A percentile compares a stretch with the other conserved stretches of the same genome.
Conservation (phyloP, 805 yeast genomes). For the Ogataea saltuana region DNA sequence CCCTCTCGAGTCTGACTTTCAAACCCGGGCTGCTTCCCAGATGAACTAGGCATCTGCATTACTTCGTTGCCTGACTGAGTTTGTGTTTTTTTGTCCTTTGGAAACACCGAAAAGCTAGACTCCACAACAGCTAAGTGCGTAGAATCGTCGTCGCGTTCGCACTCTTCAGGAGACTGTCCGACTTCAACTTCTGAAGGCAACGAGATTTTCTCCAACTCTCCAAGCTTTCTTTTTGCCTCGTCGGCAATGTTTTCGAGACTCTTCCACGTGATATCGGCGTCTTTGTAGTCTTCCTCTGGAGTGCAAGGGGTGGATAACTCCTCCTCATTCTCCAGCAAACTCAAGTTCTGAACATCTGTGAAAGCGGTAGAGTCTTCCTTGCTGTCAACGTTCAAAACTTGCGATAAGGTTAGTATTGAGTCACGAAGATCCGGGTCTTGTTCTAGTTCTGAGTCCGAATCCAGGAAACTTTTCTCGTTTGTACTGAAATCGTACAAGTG, state of each 20-base stretch:
- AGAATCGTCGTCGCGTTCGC: neutral
- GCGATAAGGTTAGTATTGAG: conserved; percentile 21
- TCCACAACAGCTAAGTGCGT: neutral
- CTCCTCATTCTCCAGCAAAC: neutral
- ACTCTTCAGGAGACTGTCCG: neutral
- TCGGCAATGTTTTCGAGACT: conserved; percentile 4
- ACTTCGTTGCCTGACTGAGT: neutral
- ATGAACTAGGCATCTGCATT: conserved; percentile 1
- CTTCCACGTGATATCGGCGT: conserved; percentile 11
- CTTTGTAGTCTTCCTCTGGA: conserved; percentile 18
- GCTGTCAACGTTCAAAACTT: conserved; percentile 13
- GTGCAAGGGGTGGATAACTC: conserved; percentile 18
- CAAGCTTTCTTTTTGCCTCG: conserved; percentile 4
- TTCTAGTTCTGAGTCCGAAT: conserved; percentile 17
- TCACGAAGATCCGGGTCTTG: neutral
- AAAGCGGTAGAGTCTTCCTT: neutral
- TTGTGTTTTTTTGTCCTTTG: neutral
- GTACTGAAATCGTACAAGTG: conserved; percentile 20
- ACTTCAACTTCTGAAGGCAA: neutral
- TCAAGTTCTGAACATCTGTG: neutral
- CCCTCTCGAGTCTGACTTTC: conserved; percentile 10
- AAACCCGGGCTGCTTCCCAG: neutral
- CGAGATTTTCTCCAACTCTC: conserved; percentile 2
- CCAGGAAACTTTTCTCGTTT: conserved; percentile 20
- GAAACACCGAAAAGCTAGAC: conserved; percentile 18